phyloP scores from a whole-genome alignment of 495 filamentous ascomycete species.

The Penicillium cosmopolitanum region DNA sequence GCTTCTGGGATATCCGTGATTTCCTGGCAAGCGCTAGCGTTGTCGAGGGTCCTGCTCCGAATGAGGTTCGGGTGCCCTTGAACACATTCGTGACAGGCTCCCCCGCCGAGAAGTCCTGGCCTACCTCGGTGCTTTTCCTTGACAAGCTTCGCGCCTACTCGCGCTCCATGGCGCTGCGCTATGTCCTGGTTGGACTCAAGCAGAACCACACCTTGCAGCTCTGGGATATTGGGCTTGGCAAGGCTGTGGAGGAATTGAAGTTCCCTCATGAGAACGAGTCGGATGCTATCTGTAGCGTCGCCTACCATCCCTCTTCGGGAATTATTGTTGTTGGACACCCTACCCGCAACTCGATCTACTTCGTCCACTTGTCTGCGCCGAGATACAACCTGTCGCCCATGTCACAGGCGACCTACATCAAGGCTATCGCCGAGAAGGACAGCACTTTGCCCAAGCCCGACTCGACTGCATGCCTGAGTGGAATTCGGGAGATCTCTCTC shows the following conservation, averaged over 20 bases:
- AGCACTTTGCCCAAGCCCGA: conserved; percentile 77
- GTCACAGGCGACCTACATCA: conserved; percentile 85
- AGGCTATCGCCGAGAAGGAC: conserved; percentile 73
- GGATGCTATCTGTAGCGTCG: conserved; percentile 93
- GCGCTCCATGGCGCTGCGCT: conserved; percentile 83
- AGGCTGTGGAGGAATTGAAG: conserved; percentile 94
- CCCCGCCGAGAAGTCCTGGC: conserved; percentile 86
- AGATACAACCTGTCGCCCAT: conserved; percentile 79
- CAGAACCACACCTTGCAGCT: conserved; percentile 99
- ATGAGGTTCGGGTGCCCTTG: conserved; percentile 78
- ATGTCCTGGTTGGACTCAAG: conserved; percentile 96
- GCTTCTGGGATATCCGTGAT: conserved; percentile 94
- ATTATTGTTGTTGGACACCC: conserved; percentile 96
- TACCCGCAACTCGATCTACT: conserved; percentile 95
- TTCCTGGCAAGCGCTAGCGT: conserved; percentile 64
- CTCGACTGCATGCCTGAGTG: conserved; percentile 94
- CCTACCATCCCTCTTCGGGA: conserved; percentile 85
- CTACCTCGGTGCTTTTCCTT: conserved; percentile 91
- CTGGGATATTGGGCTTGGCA: conserved; percentile 95
- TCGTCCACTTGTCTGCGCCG: conserved; percentile 90
- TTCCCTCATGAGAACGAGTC: conserved; percentile 96
- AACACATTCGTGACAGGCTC: conserved; percentile 77
- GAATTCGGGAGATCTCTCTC: conserved; percentile 91
- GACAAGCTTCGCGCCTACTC: conserved; percentile 92
- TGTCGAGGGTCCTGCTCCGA: conserved; percentile 54